Evolutionary conservation across 805 yeast genomes (phyloP).

Genomic region (Metschnikowia gelsemii): DNA sequence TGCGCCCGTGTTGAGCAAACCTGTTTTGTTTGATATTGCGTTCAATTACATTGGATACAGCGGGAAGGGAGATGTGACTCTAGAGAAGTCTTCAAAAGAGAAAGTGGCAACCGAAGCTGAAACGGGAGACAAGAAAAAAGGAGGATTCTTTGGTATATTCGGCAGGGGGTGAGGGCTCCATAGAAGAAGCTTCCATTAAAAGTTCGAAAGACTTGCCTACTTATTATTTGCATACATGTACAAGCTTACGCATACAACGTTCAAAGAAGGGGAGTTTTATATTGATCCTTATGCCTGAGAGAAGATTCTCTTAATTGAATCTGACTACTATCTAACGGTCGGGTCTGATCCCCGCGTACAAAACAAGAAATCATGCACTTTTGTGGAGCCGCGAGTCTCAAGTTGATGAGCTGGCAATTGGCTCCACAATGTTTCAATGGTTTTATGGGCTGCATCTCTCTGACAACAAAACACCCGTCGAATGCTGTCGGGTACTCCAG

Average conservation of each 20-base stretch:
- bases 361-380: too few species aligned
- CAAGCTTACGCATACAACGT: too few species aligned
- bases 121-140: conserved; percentile 45
- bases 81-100: conserved; percentile 14
- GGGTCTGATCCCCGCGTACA: too few species aligned
- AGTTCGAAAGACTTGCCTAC: too few species aligned
- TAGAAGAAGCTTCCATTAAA: not conserved
- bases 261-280: too few species aligned
- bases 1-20: conserved; percentile 71
- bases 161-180: conserved; percentile 42
- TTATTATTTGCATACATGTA: too few species aligned
- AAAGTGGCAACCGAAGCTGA: conserved; percentile 24
- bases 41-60: conserved; percentile 71
- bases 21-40: conserved; percentile 89
- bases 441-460: not conserved
- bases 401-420: not conserved
- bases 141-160: conserved; percentile 74
- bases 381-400: too few species aligned
- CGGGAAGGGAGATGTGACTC: conserved; percentile 21
- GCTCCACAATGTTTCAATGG: not conserved
- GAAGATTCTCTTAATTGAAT: too few species aligned
- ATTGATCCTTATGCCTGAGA: too few species aligned
- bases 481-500: not conserved
- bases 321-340: too few species aligned
- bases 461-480: not conserved